Percentiles rank a stretch among this genome's conserved stretches.
Evolutionary conservation across 768 basidiomycete genomes (phyloP).

Genomic region (Fibroporia radiculosa): DNA sequence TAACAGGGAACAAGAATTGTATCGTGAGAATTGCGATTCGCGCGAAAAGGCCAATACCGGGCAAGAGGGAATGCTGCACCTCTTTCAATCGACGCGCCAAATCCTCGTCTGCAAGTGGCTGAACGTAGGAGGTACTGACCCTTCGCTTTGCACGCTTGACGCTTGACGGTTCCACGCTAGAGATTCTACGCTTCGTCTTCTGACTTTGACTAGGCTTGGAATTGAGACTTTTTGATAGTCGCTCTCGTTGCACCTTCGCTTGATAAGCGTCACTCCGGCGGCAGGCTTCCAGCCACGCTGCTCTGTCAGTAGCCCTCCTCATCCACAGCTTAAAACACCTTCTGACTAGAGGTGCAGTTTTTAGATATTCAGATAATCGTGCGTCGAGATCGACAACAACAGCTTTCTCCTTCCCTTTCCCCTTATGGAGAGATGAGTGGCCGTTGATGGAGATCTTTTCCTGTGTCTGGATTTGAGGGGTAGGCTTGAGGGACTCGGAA

Average conservation of each 20-base stretch:
- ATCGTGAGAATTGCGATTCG: slow-evolving; percentile 1
- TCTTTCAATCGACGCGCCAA: slow-evolving; percentile 60
- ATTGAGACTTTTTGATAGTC: slow-evolving; percentile 23
- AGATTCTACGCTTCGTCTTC: slow-evolving; percentile 20
- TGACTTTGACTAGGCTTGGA: not conserved
- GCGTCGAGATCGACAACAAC: not conserved
- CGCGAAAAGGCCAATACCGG: not conserved
- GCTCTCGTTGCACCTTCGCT: slow-evolving; percentile 34
- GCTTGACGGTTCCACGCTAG: slow-evolving; percentile 15
- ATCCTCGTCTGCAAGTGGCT: slow-evolving; percentile 55
- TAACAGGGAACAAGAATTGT: not conserved
- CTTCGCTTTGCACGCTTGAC: slow-evolving; percentile 28
- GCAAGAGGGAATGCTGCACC: slow-evolving; percentile 33
- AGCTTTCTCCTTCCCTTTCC: slow-evolving; percentile 7
- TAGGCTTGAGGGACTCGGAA: not conserved
- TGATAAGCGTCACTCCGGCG: slow-evolving; percentile 54
- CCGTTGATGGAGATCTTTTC: not conserved
- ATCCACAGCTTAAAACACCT: slow-evolving; percentile 39
- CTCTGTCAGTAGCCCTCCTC: slow-evolving; percentile 30
- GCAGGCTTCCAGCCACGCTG: slow-evolving; percentile 55
- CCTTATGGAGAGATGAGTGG: not conserved
- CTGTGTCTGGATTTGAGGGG: not conserved
- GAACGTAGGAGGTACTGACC: slow-evolving; percentile 35
- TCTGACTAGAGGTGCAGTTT: slow-evolving; percentile 25
- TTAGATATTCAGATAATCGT: not conserved